Conservation (phyloP, 129 eudicot genomes). For the Saussurea involucrata region DNA sequence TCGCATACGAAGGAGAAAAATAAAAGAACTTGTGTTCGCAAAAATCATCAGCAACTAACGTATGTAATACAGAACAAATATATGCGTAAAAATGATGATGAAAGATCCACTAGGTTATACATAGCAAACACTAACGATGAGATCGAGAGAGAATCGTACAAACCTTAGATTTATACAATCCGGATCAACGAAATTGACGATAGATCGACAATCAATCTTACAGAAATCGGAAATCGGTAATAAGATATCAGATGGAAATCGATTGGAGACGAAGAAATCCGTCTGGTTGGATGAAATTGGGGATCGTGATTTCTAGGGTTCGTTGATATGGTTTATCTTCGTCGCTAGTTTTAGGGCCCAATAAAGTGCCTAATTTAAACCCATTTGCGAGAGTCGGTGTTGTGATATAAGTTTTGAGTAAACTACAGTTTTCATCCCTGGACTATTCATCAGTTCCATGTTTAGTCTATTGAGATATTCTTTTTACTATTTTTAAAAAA, state of each 20-base stretch:
- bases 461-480: background rate
- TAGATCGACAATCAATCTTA: background rate
- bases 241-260: background rate
- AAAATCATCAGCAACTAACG: background rate
- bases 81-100: background rate
- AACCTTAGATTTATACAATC: conserved; percentile 11
- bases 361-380: background rate
- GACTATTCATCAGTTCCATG: background rate
- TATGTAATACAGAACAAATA: background rate
- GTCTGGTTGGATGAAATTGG: conserved; percentile 7
- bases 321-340: background rate
- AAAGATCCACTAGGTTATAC: background rate
- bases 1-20: background rate
- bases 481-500: background rate
- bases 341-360: background rate
- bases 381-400: background rate
- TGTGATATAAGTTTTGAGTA: background rate
- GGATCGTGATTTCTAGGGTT: conserved; percentile 11
- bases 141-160: background rate
- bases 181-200: background rate
- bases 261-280: background rate
- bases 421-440: background rate
- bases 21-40: background rate
- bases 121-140: background rate
- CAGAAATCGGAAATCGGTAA: background rate